A percentile compares a stretch with the other conserved stretches of the same genome.
These are phyloP conservation scores for Setaria viridis DNA, from an alignment of 202 grass and related monocot species.

Conservation along the genomic window DNA sequence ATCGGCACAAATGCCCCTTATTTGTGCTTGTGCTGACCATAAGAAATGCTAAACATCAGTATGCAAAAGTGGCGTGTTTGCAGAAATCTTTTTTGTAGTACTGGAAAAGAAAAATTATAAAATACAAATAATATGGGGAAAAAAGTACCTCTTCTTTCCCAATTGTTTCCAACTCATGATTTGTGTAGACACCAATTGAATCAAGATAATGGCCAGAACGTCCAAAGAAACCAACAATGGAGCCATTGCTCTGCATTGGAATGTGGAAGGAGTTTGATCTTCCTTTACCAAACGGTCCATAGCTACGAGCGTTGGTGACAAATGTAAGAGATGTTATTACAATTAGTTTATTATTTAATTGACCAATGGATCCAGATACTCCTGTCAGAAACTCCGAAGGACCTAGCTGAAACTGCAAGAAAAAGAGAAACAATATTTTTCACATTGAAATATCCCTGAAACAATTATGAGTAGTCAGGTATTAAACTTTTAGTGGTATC, in stretches of 20 bases:
- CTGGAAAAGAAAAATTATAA: background rate
- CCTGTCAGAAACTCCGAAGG: background rate
- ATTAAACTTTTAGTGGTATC: no score
- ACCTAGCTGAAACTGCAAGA: background rate
- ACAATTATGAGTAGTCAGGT: no score
- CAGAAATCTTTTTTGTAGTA: no score
- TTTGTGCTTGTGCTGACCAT: no score
- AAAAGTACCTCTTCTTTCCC: no score
- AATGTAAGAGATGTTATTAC: background rate
- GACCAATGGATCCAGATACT: background rate
- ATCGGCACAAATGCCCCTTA: no score
- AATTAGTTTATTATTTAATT: rapidly evolving
- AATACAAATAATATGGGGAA: background rate
- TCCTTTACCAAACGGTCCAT: background rate
- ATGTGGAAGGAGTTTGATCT: background rate
- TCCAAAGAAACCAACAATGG: background rate
- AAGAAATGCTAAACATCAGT: no score
- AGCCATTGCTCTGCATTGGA: background rate
- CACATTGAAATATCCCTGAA: no score
- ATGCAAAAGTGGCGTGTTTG: no score
- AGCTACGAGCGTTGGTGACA: background rate
- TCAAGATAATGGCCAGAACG: background rate
- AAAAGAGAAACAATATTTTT: background rate
- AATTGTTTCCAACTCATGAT: no score
- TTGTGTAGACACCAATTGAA: background rate